These are phyloP conservation scores for Dryas drummondii DNA, from an alignment of 306 rosid genomes.

Conservation along the genomic window DNA sequence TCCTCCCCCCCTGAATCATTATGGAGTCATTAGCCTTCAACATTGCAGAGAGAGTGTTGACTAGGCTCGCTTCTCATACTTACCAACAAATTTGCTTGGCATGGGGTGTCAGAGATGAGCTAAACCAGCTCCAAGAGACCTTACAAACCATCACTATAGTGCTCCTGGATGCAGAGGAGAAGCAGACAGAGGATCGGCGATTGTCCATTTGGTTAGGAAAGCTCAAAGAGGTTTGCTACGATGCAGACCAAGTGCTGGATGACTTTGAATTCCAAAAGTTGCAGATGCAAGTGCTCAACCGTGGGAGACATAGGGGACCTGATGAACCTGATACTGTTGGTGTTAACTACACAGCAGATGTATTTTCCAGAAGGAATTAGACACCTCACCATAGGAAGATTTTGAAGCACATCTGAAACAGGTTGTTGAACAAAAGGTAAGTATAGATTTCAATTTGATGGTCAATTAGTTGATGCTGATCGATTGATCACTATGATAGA, in stretches of 20 bases:
- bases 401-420: no score
- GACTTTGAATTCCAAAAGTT: neutral
- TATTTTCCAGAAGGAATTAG: neutral
- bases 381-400: neutral
- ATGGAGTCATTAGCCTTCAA: neutral
- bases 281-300: neutral
- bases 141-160: neutral
- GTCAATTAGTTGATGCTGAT: no score
- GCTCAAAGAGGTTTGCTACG: no score
- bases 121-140: neutral
- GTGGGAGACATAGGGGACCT: constrained; percentile 11
- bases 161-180: neutral
- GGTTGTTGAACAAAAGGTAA: no score
- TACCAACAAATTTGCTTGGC: neutral
- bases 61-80: neutral
- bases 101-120: neutral
- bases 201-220: neutral
- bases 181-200: neutral
- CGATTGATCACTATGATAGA: no score
- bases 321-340: constrained; percentile 15
- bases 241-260: neutral
- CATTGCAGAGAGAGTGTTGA: neutral
- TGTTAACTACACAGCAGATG: neutral
- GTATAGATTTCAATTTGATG: no score
- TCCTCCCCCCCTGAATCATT: no score